Conservation (phyloP, 2,329 filamentous ascomycete species). For the Grosmannia huntii region DNA sequence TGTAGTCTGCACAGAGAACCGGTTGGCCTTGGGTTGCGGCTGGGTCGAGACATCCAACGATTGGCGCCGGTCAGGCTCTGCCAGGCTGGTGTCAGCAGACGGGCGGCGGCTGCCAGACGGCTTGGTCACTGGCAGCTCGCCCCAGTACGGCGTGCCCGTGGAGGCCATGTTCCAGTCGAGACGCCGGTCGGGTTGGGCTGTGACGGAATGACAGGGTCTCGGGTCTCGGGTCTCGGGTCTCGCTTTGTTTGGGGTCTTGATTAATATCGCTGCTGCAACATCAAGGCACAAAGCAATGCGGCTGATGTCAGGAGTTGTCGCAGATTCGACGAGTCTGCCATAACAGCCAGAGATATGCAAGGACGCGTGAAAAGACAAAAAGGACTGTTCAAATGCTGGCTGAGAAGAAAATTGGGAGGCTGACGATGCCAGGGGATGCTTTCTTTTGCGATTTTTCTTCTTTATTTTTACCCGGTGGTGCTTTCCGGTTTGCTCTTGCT, state of each 20-base stretch:
- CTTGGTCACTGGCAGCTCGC: conserved; percentile 36
- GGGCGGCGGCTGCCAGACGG: conserved; percentile 24
- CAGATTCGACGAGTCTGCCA: background rate
- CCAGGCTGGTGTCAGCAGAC: conserved; percentile 15
- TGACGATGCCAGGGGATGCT: conserved; percentile 4
- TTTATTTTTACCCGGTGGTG: background rate
- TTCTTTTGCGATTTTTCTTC: background rate
- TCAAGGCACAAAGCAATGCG: background rate
- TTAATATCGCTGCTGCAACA: background rate
- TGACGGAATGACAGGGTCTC: conserved; percentile 18
- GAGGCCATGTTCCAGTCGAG: conserved; percentile 17
- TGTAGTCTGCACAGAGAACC: conserved; percentile 42
- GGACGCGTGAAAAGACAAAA: too few relatives aligned
- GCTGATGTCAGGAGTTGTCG: background rate
- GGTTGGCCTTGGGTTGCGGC: conserved; percentile 32
- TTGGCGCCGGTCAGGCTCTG: conserved; percentile 16
- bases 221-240: background rate
- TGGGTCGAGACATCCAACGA: conserved; percentile 23
- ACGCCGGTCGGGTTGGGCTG: conserved; percentile 25
- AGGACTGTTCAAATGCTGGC: background rate
- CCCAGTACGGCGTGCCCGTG: background rate
- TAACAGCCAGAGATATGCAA: background rate
- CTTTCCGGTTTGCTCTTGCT: background rate
- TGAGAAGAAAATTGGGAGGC: conserved; percentile 2
- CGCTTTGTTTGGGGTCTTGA: background rate